Percentiles rank a stretch among this genome's conserved stretches.
These are phyloP conservation scores for Pseudocercospora macadamiae DNA, from an alignment of 2,329 filamentous ascomycete species.

Conservation along the genomic window DNA sequence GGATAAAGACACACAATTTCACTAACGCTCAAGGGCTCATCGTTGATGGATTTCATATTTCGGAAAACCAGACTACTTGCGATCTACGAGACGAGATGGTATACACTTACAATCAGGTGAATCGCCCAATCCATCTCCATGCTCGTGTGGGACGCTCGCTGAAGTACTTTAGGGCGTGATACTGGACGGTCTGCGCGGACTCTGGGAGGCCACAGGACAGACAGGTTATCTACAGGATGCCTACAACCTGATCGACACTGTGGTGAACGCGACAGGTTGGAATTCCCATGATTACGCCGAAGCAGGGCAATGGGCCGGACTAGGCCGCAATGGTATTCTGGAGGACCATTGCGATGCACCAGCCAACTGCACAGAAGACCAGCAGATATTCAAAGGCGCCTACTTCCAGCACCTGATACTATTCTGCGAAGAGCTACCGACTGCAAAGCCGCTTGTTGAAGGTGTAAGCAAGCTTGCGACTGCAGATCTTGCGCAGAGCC, in stretches of 20 bases:
- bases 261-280: slow-evolving; percentile 82
- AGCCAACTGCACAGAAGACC: slow-evolving; percentile 77
- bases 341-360: slow-evolving; percentile 62
- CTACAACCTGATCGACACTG: slow-evolving; percentile 71
- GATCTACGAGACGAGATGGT: slow-evolving; percentile 85
- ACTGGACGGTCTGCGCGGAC: slow-evolving; percentile 76
- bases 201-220: slow-evolving; percentile 79
- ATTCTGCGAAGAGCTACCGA: slow-evolving; percentile 71
- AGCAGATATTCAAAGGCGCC: slow-evolving; percentile 91
- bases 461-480: slow-evolving; percentile 44
- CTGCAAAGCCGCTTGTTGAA: slow-evolving; percentile 43
- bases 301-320: slow-evolving; percentile 64
- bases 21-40: slow-evolving; percentile 72
- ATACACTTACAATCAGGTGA: slow-evolving; percentile 76
- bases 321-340: slow-evolving; percentile 68
- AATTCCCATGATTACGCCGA: slow-evolving; percentile 15
- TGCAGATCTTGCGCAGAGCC: slow-evolving; percentile 42
- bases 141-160: too few species aligned
- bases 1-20: slow-evolving; percentile 81
- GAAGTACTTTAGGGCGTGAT: slow-evolving; percentile 90
- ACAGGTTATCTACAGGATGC: slow-evolving; percentile 75
- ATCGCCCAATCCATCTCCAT: too few species aligned
- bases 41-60: slow-evolving; percentile 87
- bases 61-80: slow-evolving; percentile 59
- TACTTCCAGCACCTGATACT: slow-evolving; percentile 85